Evolutionary conservation across 768 basidiomycete genomes (phyloP).

Genomic region (Guyanaporus albipodus): DNA sequence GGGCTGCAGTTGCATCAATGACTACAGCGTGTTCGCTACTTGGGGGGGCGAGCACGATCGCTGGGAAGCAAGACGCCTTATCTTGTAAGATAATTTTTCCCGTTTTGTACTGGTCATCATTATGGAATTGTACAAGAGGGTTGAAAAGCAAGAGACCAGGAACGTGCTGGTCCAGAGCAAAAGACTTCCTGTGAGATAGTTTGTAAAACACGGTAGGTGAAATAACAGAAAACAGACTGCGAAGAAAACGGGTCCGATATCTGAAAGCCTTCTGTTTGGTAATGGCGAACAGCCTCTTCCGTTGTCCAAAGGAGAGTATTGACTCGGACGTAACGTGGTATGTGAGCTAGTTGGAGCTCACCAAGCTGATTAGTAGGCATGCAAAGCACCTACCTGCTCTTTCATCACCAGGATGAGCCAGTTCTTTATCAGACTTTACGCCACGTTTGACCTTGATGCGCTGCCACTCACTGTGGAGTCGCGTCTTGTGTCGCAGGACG

Average conservation of each 20-base stretch:
- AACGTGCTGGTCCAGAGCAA: constrained; percentile 75
- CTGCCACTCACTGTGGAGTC: constrained; percentile 82
- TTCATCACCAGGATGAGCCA: constrained; percentile 58
- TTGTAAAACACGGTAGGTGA: neutral
- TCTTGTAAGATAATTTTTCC: constrained; percentile 94
- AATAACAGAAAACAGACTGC: constrained; percentile 33
- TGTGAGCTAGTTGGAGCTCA: constrained; percentile 43
- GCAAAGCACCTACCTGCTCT: constrained; percentile 50
- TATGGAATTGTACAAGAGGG: constrained; percentile 61
- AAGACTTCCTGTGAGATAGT: constrained; percentile 46
- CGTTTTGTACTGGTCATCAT: constrained; percentile 64
- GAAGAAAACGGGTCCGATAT: constrained; percentile 50
- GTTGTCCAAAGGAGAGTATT: constrained; percentile 69
- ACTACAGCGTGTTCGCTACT: constrained; percentile 48
- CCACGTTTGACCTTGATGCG: constrained; percentile 77
- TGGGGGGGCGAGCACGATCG: constrained; percentile 78
- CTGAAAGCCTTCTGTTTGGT: constrained; percentile 53
- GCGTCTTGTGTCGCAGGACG: constrained; percentile 82
- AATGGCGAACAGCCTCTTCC: constrained; percentile 57
- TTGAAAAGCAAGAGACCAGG: constrained; percentile 77
- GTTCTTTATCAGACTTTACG: constrained; percentile 56
- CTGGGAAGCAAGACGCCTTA: constrained; percentile 97
- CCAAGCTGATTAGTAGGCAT: neutral
- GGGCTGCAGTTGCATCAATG: constrained; percentile 94
- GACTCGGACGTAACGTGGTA: constrained; percentile 83